phyloP scores from a whole-genome alignment of 2,329 filamentous ascomycete genomes.

The Xylariales sp. region DNA sequence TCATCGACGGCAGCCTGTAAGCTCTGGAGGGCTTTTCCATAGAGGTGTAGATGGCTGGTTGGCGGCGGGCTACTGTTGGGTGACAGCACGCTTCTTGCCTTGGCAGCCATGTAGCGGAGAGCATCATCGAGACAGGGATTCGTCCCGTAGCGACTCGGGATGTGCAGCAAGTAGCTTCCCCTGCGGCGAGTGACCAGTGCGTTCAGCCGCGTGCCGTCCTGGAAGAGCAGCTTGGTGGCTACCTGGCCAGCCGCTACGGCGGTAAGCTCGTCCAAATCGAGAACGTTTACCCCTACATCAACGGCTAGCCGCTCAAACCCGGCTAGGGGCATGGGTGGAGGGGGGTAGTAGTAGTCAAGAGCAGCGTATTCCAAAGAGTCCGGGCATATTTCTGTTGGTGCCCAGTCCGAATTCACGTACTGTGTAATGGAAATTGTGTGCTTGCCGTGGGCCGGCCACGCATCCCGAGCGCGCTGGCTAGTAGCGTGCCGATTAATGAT shows the following conservation, averaged over 20 bases:
- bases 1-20: constrained; percentile 8
- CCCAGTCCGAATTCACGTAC: no score
- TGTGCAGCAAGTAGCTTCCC: constrained; percentile 9
- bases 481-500: no score
- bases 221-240: constrained; percentile 8
- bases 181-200: constrained; percentile 9
- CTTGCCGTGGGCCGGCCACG: no score
- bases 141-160: constrained; percentile 10
- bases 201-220: constrained; percentile 4
- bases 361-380: no score
- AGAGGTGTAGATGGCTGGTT: constrained; percentile 3
- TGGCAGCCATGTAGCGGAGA: constrained; percentile 11
- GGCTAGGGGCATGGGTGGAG: constrained; percentile 9
- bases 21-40: constrained; percentile 7
- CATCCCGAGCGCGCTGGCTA: no score
- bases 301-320: constrained; percentile 10
- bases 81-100: constrained; percentile 8
- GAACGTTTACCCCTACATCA: constrained; percentile 10
- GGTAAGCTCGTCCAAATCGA: constrained; percentile 12
- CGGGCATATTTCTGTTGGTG: no score
- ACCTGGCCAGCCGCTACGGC: constrained; percentile 10
- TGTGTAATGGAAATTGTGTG: no score
- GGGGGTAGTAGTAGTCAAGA: neutral
- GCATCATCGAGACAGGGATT: constrained; percentile 10
- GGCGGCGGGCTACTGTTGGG: constrained; percentile 3